A percentile compares a stretch with the other conserved stretches of the same genome.
These are phyloP conservation scores for Pichia sp. DNA, from an alignment of 1,139 yeast genomes.

Conservation along the genomic window DNA sequence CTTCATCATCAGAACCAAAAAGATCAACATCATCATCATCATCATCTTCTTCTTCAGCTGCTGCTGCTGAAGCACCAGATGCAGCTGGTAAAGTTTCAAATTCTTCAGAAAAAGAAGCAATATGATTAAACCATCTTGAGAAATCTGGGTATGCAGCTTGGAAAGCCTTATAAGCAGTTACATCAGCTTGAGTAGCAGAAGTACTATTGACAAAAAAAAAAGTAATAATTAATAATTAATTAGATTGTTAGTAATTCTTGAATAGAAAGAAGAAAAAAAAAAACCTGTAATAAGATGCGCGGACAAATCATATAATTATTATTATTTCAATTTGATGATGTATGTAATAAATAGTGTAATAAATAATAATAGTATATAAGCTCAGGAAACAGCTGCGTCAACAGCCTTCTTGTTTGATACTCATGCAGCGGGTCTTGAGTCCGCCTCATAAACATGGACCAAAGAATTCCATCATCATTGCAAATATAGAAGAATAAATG, in stretches of 20 bases:
- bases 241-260: conserved; percentile 1
- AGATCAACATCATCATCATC: conserved; percentile 92
- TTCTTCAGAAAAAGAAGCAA: conserved; percentile 85
- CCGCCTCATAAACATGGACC: conserved; percentile 98
- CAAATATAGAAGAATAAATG: not conserved
- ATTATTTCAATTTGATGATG: too few relatives aligned
- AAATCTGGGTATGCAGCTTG: conserved; percentile 89
- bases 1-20: conserved; percentile 92
- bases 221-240: not conserved
- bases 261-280: too few relatives aligned
- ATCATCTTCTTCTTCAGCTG: conserved; percentile 72
- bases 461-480: conserved; percentile 64
- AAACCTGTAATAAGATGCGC: too few relatives aligned
- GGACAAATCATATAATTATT: too few relatives aligned
- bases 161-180: conserved; percentile 89
- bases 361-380: not conserved
- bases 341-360: too few relatives aligned
- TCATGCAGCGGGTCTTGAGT: conserved; percentile 90
- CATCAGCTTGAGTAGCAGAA: conserved; percentile 94
- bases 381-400: conserved; percentile 17
- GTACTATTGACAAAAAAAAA: conserved; percentile 40
- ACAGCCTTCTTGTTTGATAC: conserved; percentile 45
- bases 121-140: conserved; percentile 98
- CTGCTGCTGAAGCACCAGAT: conserved; percentile 42
- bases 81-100: conserved; percentile 83